A percentile compares a stretch with the other conserved stretches of the same genome.
phyloP scores from a whole-genome alignment of 805 yeast genomes.

The Yamadazyma akitaensis region DNA sequence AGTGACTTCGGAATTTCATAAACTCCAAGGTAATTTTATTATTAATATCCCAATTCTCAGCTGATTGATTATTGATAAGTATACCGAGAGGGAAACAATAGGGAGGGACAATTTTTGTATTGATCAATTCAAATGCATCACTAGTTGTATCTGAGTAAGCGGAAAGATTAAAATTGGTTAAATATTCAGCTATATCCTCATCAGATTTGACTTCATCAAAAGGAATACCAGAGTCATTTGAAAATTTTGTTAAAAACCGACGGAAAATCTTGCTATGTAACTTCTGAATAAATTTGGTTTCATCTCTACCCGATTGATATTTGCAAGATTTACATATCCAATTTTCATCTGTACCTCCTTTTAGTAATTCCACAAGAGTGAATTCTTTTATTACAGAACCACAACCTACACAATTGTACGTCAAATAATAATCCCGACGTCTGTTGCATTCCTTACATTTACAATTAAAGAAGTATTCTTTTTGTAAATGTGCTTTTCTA shows the following conservation, averaged over 20 bases:
- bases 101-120: background rate
- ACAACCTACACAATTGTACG: slow-evolving; percentile 23
- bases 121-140: background rate
- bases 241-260: background rate
- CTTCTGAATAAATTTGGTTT: background rate
- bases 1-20: background rate
- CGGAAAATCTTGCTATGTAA: background rate
- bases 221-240: background rate
- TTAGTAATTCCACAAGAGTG: slow-evolving; percentile 1
- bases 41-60: background rate
- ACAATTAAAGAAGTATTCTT: slow-evolving; percentile 32
- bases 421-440: slow-evolving; percentile 23
- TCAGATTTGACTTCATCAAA: background rate
- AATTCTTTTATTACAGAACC: slow-evolving; percentile 5
- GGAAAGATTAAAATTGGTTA: background rate
- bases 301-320: background rate
- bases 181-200: background rate
- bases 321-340: slow-evolving; percentile 1
- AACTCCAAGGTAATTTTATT: background rate
- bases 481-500: slow-evolving; percentile 20
- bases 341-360: background rate
- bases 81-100: background rate
- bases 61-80: background rate
- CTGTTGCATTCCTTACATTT: slow-evolving; percentile 25
- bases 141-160: background rate